Evolutionary conservation across 2,329 filamentous ascomycete species (phyloP).

Genomic region (Phaeomoniella chlamydospora): DNA sequence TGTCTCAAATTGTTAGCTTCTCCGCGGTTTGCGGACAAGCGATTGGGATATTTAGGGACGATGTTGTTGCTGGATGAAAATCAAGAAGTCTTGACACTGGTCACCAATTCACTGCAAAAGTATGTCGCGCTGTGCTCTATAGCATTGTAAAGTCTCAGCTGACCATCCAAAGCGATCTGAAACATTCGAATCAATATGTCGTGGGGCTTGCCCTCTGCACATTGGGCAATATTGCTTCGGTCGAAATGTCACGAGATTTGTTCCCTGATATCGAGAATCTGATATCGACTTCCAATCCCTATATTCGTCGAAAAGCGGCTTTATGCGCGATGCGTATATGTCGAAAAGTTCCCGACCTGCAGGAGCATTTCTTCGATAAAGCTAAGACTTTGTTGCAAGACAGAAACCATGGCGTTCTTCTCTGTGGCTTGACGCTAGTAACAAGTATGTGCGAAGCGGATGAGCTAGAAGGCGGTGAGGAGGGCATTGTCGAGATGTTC

Average conservation of each 20-base stretch:
- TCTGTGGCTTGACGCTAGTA: slow-evolving; percentile 83
- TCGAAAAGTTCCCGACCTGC: slow-evolving; percentile 89
- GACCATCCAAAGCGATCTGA: slow-evolving; percentile 57
- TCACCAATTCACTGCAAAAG: slow-evolving; percentile 98
- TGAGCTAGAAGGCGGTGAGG: slow-evolving; percentile 71
- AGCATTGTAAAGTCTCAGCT: too few species aligned
- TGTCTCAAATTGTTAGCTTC: slow-evolving; percentile 95
- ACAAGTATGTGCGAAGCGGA: slow-evolving; percentile 90
- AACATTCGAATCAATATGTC: slow-evolving; percentile 96
- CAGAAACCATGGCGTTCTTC: slow-evolving; percentile 85
- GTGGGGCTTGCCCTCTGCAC: slow-evolving; percentile 93
- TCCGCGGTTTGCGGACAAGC: slow-evolving; percentile 93
- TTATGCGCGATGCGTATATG: slow-evolving; percentile 99
- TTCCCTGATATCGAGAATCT: slow-evolving; percentile 92
- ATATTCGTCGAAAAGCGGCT: slow-evolving; percentile 91
- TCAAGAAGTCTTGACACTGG: slow-evolving; percentile 90
- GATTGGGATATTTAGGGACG: slow-evolving; percentile 85
- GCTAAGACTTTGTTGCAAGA: slow-evolving; percentile 77
- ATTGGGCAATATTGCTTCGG: slow-evolving; percentile 89
- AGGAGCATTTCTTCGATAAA: slow-evolving; percentile 95
- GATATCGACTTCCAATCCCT: slow-evolving; percentile 88
- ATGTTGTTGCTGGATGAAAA: slow-evolving; percentile 96
- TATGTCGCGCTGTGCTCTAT: slow-evolving; percentile 27
- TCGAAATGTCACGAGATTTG: slow-evolving; percentile 96
- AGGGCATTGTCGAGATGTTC: slow-evolving; percentile 82